Evolutionary conservation across 169 alveolate species (phyloP).

Genomic region (Plasmodium knowlesi): DNA sequence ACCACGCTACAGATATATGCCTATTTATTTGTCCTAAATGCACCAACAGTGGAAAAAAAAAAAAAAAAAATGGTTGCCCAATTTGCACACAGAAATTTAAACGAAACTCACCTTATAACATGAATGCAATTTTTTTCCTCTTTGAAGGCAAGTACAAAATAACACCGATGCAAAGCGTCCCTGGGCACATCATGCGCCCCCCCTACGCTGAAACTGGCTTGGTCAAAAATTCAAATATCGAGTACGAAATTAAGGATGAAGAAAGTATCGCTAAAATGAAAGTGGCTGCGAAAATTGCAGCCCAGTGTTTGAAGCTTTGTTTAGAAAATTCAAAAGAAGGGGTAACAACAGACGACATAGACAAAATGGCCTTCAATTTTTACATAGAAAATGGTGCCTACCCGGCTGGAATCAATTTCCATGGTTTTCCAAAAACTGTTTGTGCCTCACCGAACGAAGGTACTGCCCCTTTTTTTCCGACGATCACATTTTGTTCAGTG

Average conservation of each 20-base stretch:
- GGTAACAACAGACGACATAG: conserved; percentile 92
- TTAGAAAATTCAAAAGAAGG: conserved; percentile 84
- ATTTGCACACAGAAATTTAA: not conserved
- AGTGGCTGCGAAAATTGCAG: conserved; percentile 81
- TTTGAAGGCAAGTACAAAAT: conserved; percentile 80
- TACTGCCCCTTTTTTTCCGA: not conserved
- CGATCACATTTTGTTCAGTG: not conserved
- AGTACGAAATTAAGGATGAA: conserved; percentile 81
- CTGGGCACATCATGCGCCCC: conserved; percentile 80
- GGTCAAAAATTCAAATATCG: conserved; percentile 16
- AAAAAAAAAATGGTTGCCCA: not conserved
- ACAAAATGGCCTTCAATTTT: conserved; percentile 89
- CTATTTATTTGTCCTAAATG: not conserved
- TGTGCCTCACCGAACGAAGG: conserved; percentile 94
- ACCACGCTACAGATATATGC: not conserved
- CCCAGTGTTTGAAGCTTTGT: conserved; percentile 81
- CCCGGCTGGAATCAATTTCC: conserved; percentile 95
- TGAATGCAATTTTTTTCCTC: conserved; percentile 1
- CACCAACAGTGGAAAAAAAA: not conserved
- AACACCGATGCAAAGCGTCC: conserved; percentile 75
- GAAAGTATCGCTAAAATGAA: conserved; percentile 77
- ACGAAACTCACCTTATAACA: not conserved
- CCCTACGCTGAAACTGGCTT: conserved; percentile 77
- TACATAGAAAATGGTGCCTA: conserved; percentile 90
- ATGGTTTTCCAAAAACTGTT: conserved; percentile 94